Conservation (phyloP, 2,329 filamentous ascomycete genomes). For the Teratosphaeria destructans region DNA sequence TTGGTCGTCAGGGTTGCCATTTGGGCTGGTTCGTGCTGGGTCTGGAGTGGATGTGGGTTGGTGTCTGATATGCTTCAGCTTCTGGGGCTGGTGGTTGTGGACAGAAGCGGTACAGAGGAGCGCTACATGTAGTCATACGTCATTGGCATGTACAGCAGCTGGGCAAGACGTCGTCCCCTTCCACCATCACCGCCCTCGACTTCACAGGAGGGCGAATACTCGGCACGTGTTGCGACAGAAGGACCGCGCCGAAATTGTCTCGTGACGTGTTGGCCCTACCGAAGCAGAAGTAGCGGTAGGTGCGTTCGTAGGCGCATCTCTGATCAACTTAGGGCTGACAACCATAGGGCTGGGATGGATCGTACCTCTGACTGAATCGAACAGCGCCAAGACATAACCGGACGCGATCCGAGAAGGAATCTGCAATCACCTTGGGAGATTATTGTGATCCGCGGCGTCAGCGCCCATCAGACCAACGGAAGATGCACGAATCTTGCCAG, state of each 20-base stretch:
- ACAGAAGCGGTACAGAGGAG: too few species aligned
- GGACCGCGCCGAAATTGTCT: too few species aligned
- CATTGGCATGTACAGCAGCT: not conserved
- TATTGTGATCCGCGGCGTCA: not conserved
- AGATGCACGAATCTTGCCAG: not conserved
- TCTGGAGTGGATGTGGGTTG: not conserved
- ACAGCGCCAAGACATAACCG: not conserved
- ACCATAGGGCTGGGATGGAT: too few species aligned
- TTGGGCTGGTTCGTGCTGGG: not conserved
- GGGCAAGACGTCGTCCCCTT: too few species aligned
- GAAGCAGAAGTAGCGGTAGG: not conserved
- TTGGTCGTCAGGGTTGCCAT: not conserved
- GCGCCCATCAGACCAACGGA: not conserved
- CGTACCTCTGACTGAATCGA: not conserved
- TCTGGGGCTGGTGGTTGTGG: not conserved
- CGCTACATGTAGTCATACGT: not conserved
- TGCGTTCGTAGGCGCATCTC: not conserved
- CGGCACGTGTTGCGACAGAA: too few species aligned
- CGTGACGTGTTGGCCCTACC: too few species aligned
- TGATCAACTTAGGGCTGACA: too few species aligned
- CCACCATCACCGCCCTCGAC: too few species aligned
- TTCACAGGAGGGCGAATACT: too few species aligned
- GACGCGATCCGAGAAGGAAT: not conserved
- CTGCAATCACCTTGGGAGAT: not conserved
- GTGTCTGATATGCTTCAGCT: not conserved